Base-by-base conservation (phyloP, 2,329 filamentous ascomycete species). In the Colletotrichum eleusines region DNA sequence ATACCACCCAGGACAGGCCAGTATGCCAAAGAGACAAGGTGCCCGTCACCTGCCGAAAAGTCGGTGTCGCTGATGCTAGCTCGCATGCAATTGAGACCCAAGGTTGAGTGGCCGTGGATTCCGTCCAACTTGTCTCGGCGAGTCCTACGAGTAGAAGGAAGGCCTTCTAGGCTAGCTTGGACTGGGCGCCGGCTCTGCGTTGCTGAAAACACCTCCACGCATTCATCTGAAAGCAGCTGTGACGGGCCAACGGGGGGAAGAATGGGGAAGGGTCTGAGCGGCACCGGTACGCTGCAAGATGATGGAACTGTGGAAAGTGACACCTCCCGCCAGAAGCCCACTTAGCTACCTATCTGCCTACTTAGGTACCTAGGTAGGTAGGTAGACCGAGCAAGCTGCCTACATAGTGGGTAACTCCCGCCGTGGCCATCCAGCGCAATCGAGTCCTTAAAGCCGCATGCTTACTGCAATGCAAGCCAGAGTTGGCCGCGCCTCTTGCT, bases 141-240 rank as follows among this genome's bases (percentile, higher is more conserved):
- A 66, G 55, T 60, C 48, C 60, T 61, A 55, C 28, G 35, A 18
- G 38, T 44, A 9, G 26, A 26, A 18, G 42, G 23, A 42, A 26
- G 18, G 12, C 9, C 28, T 35, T 55, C 26, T n/a, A 6, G n/a
- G n/a, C n/a, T 40, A n/a, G 7, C 2, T 48, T 6, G 38, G 42
- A n/a, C 42, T 40, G n/a, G 46, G 35, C 35, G 54, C 33, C 33
- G 18, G 33, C 18, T 48, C 46, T n/a, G 33, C 9, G 12, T 50
- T 46, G 42, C 31, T 40, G 18, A 9, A 58, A 12, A 42, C 23
- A 23, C 33, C 12, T 28, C 31, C 16, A 6, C 16, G 40, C 40
- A 42, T 42, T 42, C 40, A 42, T 42, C 40, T 18, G 40, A 42
- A 20, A 7, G 40, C 40, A 18, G 40, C 40, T 23, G 46, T 42